A percentile compares a stretch with the other conserved stretches of the same genome.
These are phyloP conservation scores for Macrophomina pseudophaseolina DNA, from an alignment of 2,329 filamentous ascomycete species.

Conservation along the genomic window DNA sequence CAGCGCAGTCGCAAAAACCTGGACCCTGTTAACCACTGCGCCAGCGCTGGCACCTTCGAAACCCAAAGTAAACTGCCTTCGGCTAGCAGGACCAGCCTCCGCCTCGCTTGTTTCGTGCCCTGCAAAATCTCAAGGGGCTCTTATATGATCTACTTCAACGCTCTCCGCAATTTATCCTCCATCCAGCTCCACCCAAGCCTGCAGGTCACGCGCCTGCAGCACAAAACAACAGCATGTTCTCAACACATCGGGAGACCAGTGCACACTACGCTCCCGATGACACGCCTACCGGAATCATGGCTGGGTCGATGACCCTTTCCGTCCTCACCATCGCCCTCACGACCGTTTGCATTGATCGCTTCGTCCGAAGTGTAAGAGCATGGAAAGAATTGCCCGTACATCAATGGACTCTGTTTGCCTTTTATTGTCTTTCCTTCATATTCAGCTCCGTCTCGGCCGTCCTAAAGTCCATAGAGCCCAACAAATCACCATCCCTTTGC, in stretches of 20 bases:
- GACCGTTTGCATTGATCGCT: slow-evolving; percentile 11
- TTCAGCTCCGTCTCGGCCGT: slow-evolving; percentile 17
- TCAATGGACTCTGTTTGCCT: neutral
- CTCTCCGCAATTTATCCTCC: neutral
- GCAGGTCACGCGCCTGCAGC: slow-evolving; percentile 10
- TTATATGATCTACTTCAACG: slow-evolving; percentile 10
- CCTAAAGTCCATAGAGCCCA: slow-evolving; percentile 10
- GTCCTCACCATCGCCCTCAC: slow-evolving; percentile 15
- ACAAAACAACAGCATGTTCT: neutral
- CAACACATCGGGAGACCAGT: neutral
- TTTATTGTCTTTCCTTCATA: slow-evolving; percentile 10
- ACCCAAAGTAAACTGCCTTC: slow-evolving; percentile 1
- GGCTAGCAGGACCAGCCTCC: slow-evolving; percentile 9
- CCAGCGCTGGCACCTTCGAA: neutral
- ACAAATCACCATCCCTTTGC: neutral
- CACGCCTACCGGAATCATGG: slow-evolving; percentile 13
- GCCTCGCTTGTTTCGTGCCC: neutral
- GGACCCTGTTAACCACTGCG: neutral
- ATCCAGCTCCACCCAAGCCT: slow-evolving; percentile 7
- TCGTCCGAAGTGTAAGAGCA: slow-evolving; percentile 9
- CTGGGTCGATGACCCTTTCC: slow-evolving; percentile 14
- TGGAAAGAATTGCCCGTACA: neutral
- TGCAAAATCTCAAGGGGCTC: neutral
- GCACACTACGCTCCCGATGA: neutral
- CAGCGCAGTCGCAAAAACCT: neutral